Base-by-base conservation (phyloP, 441 rosid species). In the Erodium moschatum region DNA sequence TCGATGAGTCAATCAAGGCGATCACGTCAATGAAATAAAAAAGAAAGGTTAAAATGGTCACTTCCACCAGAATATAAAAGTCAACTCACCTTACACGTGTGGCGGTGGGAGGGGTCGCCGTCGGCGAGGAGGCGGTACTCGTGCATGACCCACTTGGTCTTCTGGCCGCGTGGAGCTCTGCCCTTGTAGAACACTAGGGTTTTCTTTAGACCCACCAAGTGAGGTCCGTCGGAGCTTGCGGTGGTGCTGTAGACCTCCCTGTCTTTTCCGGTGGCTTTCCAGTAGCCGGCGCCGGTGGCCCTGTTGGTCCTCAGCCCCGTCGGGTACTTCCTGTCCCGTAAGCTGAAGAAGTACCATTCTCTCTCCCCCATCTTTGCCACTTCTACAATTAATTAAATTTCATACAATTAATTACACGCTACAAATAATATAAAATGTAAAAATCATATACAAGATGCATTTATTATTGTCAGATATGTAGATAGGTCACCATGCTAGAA, bases 141-240 rank as follows among this genome's bases (percentile, higher is more conserved):
- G 68, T 94, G 98, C 98, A 94, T 89, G 79, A 94, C 96, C 98
- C 98, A 94, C 80, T 87, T 94, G 69, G 97, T 94, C 79, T 94
- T 94, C 77, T 87, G 89, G 0, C 98, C 98, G 58, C 94, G 89
- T 3, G 97, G 98, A 24, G 98, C 98, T 66, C 97, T 84, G 46
- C 98, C 98, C 38, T 79, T 83, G 85, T 94, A 94, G 77, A 94
- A 94, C 68, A 94, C 98, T 0, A 94, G 84, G 13, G 98, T 94
- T 74, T 94, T 94, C 76, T 94, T 94, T 96, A 91, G 86, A 42
- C 98, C 98, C 3, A 94, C 83, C 40, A 91, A 11, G 15, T 46
- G 83, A 0, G 78, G 73, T 15, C 86, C 90, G 48, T 10, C 12
- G 67, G 88, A 24, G 27, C 27, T 24, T 24, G 27, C 2, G 27